These are phyloP conservation scores for Amniculicola lignicola DNA, from an alignment of 495 filamentous ascomycete genomes.

Conservation along the genomic window DNA sequence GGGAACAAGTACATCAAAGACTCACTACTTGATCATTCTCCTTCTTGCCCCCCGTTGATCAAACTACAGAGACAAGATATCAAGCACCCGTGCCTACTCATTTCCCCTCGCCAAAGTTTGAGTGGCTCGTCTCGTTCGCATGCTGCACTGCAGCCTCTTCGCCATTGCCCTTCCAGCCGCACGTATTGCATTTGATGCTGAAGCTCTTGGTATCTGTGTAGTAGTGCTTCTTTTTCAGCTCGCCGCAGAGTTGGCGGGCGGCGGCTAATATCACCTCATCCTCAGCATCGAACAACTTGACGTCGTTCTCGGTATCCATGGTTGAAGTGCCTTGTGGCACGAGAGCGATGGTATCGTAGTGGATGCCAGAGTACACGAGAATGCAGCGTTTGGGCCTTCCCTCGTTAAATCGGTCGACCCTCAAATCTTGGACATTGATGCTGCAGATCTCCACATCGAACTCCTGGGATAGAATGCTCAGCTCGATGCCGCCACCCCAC, in stretches of 20 bases:
- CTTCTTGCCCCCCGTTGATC: too few relatives aligned
- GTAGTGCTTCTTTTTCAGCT: conserved; percentile 72
- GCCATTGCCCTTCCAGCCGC: conserved; percentile 69
- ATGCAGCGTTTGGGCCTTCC: conserved; percentile 67
- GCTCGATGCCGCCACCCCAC: conserved; percentile 92
- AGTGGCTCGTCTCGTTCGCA: conserved; percentile 63
- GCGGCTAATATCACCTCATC: conserved; percentile 67
- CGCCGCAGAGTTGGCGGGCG: conserved; percentile 67
- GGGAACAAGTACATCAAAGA: too few relatives aligned
- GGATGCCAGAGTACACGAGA: conserved; percentile 88
- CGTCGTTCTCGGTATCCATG: conserved; percentile 67
- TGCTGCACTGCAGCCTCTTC: conserved; percentile 68
- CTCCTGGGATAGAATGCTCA: conserved; percentile 77
- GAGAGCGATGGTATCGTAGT: conserved; percentile 89
- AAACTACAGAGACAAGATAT: too few relatives aligned
- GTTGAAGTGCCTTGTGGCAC: conserved; percentile 56
- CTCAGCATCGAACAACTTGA: conserved; percentile 68
- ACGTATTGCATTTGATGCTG: conserved; percentile 74
- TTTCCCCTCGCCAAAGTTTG: conserved; percentile 65
- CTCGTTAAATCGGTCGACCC: conserved; percentile 79
- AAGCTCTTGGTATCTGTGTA: conserved; percentile 88
- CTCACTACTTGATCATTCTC: neutral
- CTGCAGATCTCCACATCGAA: conserved; percentile 86
- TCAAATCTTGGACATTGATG: conserved; percentile 69
- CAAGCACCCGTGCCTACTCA: neutral